Percentiles rank a stretch among this genome's conserved stretches.
Evolutionary conservation across 129 eudicot species (phyloP).

Genomic region (Flaveria ramosissima): DNA sequence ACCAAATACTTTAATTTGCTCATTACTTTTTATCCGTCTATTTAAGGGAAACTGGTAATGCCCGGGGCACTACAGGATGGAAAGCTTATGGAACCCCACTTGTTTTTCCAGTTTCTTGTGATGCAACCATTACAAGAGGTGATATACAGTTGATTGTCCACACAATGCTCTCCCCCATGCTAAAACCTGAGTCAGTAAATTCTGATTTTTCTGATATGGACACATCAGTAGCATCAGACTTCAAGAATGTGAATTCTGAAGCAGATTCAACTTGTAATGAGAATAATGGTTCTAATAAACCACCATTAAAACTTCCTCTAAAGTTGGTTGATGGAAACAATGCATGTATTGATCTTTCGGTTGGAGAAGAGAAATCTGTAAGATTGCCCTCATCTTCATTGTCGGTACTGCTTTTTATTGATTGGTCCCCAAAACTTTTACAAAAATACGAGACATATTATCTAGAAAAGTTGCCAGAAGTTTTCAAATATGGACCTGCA

Average conservation of each 20-base stretch:
- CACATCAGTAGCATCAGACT: slow-evolving; percentile 40
- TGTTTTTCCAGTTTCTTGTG: slow-evolving; percentile 71
- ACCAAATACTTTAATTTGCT: neutral
- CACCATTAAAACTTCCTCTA: slow-evolving; percentile 60
- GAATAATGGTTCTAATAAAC: slow-evolving; percentile 37
- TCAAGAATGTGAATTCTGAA: slow-evolving; percentile 30
- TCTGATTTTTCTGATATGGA: slow-evolving; percentile 28
- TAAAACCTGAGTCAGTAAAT: slow-evolving; percentile 36
- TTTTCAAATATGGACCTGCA: slow-evolving; percentile 63
- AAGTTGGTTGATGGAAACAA: slow-evolving; percentile 90
- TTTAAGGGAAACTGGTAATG: slow-evolving; percentile 60
- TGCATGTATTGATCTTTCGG: slow-evolving; percentile 78
- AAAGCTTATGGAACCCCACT: slow-evolving; percentile 93
- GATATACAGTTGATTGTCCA: slow-evolving; percentile 81
- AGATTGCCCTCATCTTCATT: slow-evolving; percentile 70
- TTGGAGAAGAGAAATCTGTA: slow-evolving; percentile 80
- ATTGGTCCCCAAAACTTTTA: slow-evolving; percentile 91
- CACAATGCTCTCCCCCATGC: slow-evolving; percentile 84
- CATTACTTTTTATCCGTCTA: neutral
- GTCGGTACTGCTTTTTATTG: slow-evolving; percentile 74
- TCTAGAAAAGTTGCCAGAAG: slow-evolving; percentile 85
- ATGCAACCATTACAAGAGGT: slow-evolving; percentile 74
- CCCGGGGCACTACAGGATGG: slow-evolving; percentile 68
- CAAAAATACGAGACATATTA: slow-evolving; percentile 66
- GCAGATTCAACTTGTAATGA: slow-evolving; percentile 41